Evolutionary conservation across 1,284 basidiomycete species (phyloP).

Genomic region (Inonotus obliquus): DNA sequence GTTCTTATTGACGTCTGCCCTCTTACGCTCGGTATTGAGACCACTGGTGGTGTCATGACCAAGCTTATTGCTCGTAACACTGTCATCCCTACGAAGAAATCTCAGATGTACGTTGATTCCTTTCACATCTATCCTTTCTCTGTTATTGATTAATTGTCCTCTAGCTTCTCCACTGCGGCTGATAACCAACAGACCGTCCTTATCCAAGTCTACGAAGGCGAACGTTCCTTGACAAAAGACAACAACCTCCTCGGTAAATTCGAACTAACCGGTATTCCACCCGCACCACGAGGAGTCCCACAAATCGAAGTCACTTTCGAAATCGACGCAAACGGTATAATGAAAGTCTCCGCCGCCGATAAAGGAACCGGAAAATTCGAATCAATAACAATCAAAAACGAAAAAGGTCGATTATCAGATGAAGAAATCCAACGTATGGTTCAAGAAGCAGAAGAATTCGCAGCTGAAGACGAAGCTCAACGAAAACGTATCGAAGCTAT

Average conservation of each 20-base stretch:
- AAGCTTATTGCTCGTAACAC: conserved; percentile 97
- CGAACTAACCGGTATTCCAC: conserved; percentile 89
- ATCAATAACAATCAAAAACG: conserved; percentile 85
- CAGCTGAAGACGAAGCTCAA: conserved; percentile 80
- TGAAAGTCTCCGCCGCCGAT: conserved; percentile 84
- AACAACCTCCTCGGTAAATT: conserved; percentile 98
- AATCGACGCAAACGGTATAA: conserved; percentile 90
- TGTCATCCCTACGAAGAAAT: conserved; percentile 96
- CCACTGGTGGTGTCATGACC: conserved; percentile 97
- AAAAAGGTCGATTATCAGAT: conserved; percentile 77
- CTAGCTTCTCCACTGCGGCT: conserved; percentile 89
- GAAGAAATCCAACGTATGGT: conserved; percentile 94
- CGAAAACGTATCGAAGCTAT: conserved; percentile 87
- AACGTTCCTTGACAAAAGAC: conserved; percentile 94
- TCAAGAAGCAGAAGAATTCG: conserved; percentile 87
- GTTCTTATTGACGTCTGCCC: conserved; percentile 97
- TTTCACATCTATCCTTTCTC: not conserved
- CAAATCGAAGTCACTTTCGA: conserved; percentile 95
- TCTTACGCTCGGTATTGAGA: conserved; percentile 95
- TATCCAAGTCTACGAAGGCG: conserved; percentile 93
- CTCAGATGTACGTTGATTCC: conserved; percentile 65
- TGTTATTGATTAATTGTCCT: not conserved
- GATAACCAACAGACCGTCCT: conserved; percentile 92
- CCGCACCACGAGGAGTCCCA: conserved; percentile 91
- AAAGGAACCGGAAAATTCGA: conserved; percentile 93